Base-by-base conservation (phyloP, 2,329 filamentous ascomycete genomes). In the Aspergillus sp. region DNA sequence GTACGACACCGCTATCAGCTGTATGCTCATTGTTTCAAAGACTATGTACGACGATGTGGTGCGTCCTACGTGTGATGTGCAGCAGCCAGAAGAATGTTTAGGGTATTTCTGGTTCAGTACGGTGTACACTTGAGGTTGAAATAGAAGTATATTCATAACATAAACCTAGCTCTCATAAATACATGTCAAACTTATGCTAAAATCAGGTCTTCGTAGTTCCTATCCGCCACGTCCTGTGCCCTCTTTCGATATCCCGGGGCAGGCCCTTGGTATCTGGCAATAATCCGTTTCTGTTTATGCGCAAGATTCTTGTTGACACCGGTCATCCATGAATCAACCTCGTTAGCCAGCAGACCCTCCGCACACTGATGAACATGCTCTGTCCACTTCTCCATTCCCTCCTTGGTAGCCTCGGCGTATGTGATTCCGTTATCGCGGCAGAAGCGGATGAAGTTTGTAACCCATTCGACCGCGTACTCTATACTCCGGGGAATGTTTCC, bases 291-390 rank as follows among this genome's bases (percentile, higher is more conserved):
- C 57, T 74, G 69, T 65, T 79, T 79, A 35, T 72, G 65, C 14
- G 67, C 65, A 36, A 81, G 59, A 52, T 81, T 80, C 56, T 70
- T 78, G 56, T 82, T 82, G 1, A 82, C 75, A 0, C 79, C 79
- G 2, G 78, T 82, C 78, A 81, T 80, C 79, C 79, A 82, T 1
- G 72, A 75, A 54, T 82, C 78, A 0, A 80, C 75, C 54, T 79
- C 72, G 52, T 76, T 77, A 0, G 71, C 68, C 22, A 82, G 57
- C 9, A 76, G 52, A 0, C 78, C 78, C 33, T 74, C 62, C 0
- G 73, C 71, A 47, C 75, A 78, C 3, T 76, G 68, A 20, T 73
- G 63, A 2, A 82, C 79, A 65, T 81, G 79, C 36, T 76, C 62
- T 0, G 75, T 78, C 78, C 78, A 81, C 11, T 58, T 54, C 3